Evolutionary conservation across 805 yeast species (phyloP).

Genomic region (Wickerhamomyces queroliae): DNA sequence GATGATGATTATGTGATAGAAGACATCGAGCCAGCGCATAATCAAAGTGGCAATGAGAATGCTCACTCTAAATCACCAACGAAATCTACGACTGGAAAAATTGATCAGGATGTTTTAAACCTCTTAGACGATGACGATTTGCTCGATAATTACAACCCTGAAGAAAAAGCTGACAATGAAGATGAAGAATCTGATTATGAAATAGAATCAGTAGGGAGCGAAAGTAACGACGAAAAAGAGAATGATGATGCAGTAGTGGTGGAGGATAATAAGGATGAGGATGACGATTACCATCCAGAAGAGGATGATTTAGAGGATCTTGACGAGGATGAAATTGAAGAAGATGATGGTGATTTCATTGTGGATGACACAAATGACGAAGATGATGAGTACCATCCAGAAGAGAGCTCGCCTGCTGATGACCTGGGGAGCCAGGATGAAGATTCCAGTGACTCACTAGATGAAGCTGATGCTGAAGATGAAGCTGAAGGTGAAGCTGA

Average conservation of each 20-base stretch:
- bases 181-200: too few species aligned
- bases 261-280: not conserved
- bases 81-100: not conserved
- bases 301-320: not conserved
- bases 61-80: not conserved
- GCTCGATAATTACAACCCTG: not conserved
- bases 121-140: not conserved
- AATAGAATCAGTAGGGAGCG: too few species aligned
- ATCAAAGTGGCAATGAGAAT: too few species aligned
- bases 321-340: not conserved
- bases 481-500: not conserved
- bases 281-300: not conserved
- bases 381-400: not conserved
- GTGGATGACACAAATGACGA: not conserved
- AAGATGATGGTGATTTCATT: not conserved
- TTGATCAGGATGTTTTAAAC: not conserved
- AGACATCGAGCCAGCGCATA: not conserved
- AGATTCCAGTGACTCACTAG: too few species aligned
- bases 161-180: too few species aligned
- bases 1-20: not conserved
- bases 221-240: too few species aligned
- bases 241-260: too few species aligned
- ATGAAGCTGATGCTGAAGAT: not conserved
- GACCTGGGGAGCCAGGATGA: too few species aligned
- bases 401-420: too few species aligned